These are phyloP conservation scores for Luffa aegyptiaca DNA, from an alignment of 306 rosid species.

Conservation along the genomic window DNA sequence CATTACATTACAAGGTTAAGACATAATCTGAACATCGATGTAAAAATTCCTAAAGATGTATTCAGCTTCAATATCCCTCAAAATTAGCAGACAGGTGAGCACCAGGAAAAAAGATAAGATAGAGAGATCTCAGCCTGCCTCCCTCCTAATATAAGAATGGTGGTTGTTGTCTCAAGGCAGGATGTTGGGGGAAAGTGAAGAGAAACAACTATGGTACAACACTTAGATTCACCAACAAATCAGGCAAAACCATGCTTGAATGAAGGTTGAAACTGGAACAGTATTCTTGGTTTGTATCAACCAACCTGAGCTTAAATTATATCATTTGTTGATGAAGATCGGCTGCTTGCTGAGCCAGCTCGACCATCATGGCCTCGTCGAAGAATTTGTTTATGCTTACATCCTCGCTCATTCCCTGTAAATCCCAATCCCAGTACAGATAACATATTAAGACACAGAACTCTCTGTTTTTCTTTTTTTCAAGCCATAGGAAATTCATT, in stretches of 20 bases:
- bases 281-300: background rate
- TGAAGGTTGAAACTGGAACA: background rate
- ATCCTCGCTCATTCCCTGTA: constrained; percentile 97
- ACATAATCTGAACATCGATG: background rate
- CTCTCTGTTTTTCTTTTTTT: background rate
- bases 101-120: background rate
- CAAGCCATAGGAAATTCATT: background rate
- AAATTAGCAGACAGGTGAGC: background rate
- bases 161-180: background rate
- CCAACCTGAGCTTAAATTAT: constrained; percentile 21
- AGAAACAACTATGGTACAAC: constrained; percentile 1
- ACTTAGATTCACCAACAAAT: background rate
- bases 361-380: constrained; percentile 99
- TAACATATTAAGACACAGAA: background rate
- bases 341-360: constrained; percentile 95
- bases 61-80: background rate
- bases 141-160: background rate
- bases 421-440: constrained; percentile 8
- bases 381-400: constrained; percentile 92
- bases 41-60: background rate
- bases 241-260: background rate
- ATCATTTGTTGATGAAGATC: constrained; percentile 96
- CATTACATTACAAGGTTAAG: background rate
- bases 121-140: background rate
- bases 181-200: background rate